These are phyloP conservation scores for Ichthyophthirius multifiliis DNA, from an alignment of 169 alveolate genomes.

Conservation along the genomic window DNA sequence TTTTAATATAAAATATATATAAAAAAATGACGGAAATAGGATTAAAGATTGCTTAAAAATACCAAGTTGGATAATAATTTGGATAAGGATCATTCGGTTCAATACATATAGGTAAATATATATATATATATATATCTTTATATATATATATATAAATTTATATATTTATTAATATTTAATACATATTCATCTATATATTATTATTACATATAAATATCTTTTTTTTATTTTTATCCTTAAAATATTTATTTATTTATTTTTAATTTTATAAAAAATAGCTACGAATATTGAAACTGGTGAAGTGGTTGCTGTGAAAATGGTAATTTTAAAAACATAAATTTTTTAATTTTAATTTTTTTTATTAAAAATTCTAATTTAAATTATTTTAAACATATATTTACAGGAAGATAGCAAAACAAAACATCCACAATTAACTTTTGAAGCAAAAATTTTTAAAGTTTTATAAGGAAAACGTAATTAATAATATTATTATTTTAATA, in stretches of 20 bases:
- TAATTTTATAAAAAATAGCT: neutral
- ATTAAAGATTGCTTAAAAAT: constrained; percentile 23
- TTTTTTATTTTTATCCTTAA: neutral
- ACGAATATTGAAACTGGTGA: constrained; percentile 51
- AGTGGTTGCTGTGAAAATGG: constrained; percentile 45
- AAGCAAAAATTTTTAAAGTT: constrained; percentile 38
- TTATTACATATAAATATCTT: neutral
- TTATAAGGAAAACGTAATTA: constrained; percentile 12
- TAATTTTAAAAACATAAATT: neutral
- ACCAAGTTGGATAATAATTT: constrained; percentile 36
- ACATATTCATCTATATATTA: too few relatives aligned
- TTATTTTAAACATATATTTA: neutral
- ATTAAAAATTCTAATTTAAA: too few relatives aligned
- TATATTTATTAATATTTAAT: too few relatives aligned
- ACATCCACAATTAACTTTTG: constrained; percentile 42
- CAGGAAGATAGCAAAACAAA: constrained; percentile 49
- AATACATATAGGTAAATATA: constrained; percentile 32
- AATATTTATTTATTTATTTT: neutral
- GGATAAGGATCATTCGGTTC: constrained; percentile 54
- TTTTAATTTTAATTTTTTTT: neutral
- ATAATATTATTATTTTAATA: neutral
- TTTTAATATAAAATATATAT: too few relatives aligned
- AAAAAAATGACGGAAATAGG: too few relatives aligned
- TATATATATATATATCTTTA: too few relatives aligned
- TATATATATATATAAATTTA: too few relatives aligned